Evolutionary conservation across 495 filamentous ascomycete genomes (phyloP).

Genomic region (Acidomyces sp.): DNA sequence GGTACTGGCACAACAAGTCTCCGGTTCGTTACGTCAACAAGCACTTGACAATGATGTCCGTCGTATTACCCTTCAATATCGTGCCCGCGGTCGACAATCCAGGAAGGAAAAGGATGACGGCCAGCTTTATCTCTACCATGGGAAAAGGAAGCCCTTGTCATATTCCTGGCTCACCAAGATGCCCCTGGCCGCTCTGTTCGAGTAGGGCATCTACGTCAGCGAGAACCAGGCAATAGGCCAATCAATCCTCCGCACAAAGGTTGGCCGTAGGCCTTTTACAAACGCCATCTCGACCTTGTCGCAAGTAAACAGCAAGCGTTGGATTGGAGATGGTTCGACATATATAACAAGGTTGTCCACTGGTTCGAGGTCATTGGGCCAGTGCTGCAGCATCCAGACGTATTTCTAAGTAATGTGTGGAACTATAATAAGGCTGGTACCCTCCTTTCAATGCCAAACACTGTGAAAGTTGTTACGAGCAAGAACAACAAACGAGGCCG

Average conservation of each 20-base stretch:
- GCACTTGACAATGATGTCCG: too few species aligned
- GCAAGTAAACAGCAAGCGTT: constrained; percentile 21
- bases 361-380: constrained; percentile 25
- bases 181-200: too few species aligned
- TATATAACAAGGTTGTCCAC: constrained; percentile 29
- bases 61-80: too few species aligned
- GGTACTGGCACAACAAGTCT: too few species aligned
- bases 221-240: too few species aligned
- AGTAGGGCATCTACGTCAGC: too few species aligned
- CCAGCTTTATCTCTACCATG: too few species aligned
- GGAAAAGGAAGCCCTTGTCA: too few species aligned
- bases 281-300: constrained; percentile 17
- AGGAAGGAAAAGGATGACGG: too few species aligned
- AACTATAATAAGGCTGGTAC: constrained; percentile 12
- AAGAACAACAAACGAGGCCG: constrained; percentile 12
- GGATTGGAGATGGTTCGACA: constrained; percentile 20
- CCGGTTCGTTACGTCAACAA: too few species aligned
- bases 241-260: constrained; percentile 19
- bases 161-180: too few species aligned
- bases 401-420: constrained; percentile 11
- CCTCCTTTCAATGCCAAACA: constrained; percentile 12
- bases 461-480: constrained; percentile 11
- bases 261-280: constrained; percentile 19
- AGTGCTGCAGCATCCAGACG: constrained; percentile 6
- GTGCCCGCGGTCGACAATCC: too few species aligned